A percentile compares a stretch with the other conserved stretches of the same genome.
Conservation (phyloP, 345 rosid species). For the Physaria fendleri region DNA sequence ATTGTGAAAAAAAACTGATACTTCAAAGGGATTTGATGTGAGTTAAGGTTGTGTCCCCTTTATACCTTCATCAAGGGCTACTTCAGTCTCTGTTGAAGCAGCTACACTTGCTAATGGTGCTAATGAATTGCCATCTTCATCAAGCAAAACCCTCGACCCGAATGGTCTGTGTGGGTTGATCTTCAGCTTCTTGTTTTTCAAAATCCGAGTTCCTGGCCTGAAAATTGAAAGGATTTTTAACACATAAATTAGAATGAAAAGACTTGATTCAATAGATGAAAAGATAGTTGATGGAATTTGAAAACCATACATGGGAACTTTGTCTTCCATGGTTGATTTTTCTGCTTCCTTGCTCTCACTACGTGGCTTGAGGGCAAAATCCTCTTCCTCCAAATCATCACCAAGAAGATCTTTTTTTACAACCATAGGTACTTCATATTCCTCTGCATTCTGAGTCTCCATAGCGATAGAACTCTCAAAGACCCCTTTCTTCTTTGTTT, state of each 20-base stretch:
- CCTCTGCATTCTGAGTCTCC: conserved; percentile 30
- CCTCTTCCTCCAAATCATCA: conserved; percentile 39
- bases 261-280: neutral
- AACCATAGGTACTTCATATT: conserved; percentile 18
- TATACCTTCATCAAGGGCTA: conserved; percentile 72
- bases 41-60: conserved; percentile 12
- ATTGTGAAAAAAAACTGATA: neutral
- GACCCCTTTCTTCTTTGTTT: conserved; percentile 35
- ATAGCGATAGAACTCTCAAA: conserved; percentile 28
- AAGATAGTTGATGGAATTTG: neutral
- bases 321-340: conserved; percentile 33
- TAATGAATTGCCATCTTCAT: conserved; percentile 73
- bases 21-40: neutral
- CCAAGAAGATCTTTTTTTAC: conserved; percentile 31
- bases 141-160: conserved; percentile 73
- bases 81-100: conserved; percentile 36
- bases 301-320: conserved; percentile 43
- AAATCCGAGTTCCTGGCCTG: conserved; percentile 62
- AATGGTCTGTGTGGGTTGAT: conserved; percentile 72
- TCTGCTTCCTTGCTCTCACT: conserved; percentile 28
- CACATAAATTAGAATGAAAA: neutral
- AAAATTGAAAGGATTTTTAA: conserved; percentile 13
- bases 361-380: conserved; percentile 36
- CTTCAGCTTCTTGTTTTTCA: conserved; percentile 84
- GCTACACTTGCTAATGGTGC: conserved; percentile 83